phyloP scores from a whole-genome alignment of 1,284 basidiomycete species.

The Ustilago lituana region DNA sequence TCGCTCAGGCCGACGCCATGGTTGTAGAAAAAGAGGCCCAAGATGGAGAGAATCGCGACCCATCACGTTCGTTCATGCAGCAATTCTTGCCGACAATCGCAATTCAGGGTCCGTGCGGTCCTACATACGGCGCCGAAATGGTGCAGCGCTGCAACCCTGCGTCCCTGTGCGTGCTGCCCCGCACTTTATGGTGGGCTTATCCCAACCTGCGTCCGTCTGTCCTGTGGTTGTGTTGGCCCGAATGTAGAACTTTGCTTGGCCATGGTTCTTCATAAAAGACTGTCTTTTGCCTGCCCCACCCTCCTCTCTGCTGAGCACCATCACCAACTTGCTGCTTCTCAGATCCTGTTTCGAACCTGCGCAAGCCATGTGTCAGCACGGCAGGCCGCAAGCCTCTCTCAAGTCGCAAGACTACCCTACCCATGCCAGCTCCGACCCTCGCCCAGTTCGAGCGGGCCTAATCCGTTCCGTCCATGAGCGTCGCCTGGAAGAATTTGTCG shows the following conservation, averaged over 20 bases:
- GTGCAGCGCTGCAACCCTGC: constrained; percentile 23
- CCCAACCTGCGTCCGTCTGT: too few relatives aligned
- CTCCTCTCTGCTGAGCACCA: not conserved
- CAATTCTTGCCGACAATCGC: not conserved
- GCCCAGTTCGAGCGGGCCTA: constrained; percentile 48
- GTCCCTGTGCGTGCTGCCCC: constrained; percentile 16
- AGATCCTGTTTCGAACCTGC: not conserved
- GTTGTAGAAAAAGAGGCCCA: not conserved
- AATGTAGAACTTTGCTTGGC: not conserved
- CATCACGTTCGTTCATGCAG: constrained; percentile 15
- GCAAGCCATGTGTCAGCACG: constrained; percentile 42
- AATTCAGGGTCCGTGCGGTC: constrained; percentile 41
- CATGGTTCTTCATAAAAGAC: too few relatives aligned
- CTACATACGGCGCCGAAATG: too few relatives aligned
- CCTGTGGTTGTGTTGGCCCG: too few relatives aligned
- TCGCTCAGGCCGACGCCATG: constrained; percentile 1
- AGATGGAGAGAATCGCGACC: constrained; percentile 13
- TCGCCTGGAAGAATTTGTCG: constrained; percentile 55
- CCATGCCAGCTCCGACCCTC: constrained; percentile 35
- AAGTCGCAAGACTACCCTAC: constrained; percentile 37
- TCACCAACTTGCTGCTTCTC: not conserved
- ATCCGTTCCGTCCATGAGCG: constrained; percentile 56
- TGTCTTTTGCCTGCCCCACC: too few relatives aligned
- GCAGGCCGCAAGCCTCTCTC: constrained; percentile 26
- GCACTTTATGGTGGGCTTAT: constrained; percentile 13